Conservation (phyloP, 2,329 filamentous ascomycete genomes). For the Delphinella strobiligena region DNA sequence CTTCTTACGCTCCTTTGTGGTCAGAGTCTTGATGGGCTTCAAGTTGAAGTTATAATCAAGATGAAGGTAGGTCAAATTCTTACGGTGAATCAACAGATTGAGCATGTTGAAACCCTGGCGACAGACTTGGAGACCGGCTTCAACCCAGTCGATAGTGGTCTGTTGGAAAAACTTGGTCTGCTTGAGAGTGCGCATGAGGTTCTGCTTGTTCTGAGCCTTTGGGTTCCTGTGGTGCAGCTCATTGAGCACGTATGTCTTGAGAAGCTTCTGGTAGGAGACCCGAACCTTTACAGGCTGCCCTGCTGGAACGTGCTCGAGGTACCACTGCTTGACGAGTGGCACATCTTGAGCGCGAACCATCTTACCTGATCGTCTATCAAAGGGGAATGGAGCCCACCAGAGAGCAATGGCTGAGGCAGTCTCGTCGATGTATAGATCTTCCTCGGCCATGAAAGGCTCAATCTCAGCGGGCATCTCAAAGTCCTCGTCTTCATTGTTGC, state of each 20-base stretch:
- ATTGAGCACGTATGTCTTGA: slow-evolving; percentile 93
- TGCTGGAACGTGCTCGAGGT: slow-evolving; percentile 85
- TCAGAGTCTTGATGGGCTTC: slow-evolving; percentile 96
- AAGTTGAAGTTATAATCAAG: slow-evolving; percentile 99
- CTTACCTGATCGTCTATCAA: slow-evolving; percentile 81
- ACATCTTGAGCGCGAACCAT: slow-evolving; percentile 98
- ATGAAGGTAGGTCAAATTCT: slow-evolving; percentile 96
- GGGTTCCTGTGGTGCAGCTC: slow-evolving; percentile 92
- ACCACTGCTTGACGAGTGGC: slow-evolving; percentile 95
- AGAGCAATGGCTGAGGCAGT: slow-evolving; percentile 84
- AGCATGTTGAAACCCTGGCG: slow-evolving; percentile 99
- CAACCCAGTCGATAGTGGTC: slow-evolving; percentile 98
- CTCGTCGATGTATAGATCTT: slow-evolving; percentile 78
- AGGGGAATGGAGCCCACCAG: slow-evolving; percentile 98
- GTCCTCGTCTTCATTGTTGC: slow-evolving; percentile 55
- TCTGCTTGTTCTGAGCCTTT: slow-evolving; percentile 92
- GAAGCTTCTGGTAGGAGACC: slow-evolving; percentile 93
- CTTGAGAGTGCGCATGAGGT: slow-evolving; percentile 78
- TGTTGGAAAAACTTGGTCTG: slow-evolving; percentile 99
- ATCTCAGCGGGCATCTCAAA: slow-evolving; percentile 71
- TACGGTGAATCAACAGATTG: slow-evolving; percentile 91
- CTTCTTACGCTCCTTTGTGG: slow-evolving; percentile 98
- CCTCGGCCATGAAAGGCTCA: slow-evolving; percentile 80
- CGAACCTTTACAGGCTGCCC: slow-evolving; percentile 92
- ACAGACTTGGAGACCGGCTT: slow-evolving; percentile 95